phyloP scores from a whole-genome alignment of 495 filamentous ascomycete species.

The Acidiella bohemica region DNA sequence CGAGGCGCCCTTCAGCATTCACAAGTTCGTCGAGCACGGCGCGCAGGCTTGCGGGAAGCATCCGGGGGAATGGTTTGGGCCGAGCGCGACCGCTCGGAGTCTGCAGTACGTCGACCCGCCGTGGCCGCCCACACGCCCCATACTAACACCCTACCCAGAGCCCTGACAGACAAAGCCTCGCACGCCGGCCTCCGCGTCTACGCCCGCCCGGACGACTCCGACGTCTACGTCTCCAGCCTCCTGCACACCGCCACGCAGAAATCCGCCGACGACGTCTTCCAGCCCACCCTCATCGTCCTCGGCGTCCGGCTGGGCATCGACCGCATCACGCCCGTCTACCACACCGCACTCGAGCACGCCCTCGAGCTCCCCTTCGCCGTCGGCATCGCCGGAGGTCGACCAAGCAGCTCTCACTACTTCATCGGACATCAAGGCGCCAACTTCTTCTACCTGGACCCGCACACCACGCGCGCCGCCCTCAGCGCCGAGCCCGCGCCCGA shows the following conservation, averaged over 20 bases:
- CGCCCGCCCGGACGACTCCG: constrained; percentile 73
- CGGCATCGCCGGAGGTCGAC: constrained; percentile 89
- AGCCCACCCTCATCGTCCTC: constrained; percentile 77
- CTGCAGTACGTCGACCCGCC: constrained; percentile 58
- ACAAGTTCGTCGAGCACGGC: constrained; percentile 82
- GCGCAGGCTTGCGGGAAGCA: constrained; percentile 82
- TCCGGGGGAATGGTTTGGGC: constrained; percentile 97
- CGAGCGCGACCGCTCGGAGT: constrained; percentile 91
- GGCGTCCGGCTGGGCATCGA: constrained; percentile 86
- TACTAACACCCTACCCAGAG: constrained; percentile 39
- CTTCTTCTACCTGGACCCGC: constrained; percentile 94
- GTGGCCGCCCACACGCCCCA: not conserved
- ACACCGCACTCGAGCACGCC: constrained; percentile 69
- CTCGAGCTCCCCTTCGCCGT: constrained; percentile 80
- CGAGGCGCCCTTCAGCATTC: constrained; percentile 82
- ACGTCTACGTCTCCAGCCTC: constrained; percentile 85
- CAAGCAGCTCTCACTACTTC: constrained; percentile 93
- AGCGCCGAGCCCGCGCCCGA: constrained; percentile 42
- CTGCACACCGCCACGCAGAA: constrained; percentile 55
- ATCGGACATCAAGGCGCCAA: constrained; percentile 79
- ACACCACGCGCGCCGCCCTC: constrained; percentile 58
- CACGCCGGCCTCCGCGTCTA: constrained; percentile 60
- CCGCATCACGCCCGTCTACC: constrained; percentile 82
- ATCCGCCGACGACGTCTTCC: constrained; percentile 40
- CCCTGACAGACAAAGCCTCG: constrained; percentile 49